Conservation (phyloP, 1,284 basidiomycete genomes). For the Pholiota adiposa region DNA sequence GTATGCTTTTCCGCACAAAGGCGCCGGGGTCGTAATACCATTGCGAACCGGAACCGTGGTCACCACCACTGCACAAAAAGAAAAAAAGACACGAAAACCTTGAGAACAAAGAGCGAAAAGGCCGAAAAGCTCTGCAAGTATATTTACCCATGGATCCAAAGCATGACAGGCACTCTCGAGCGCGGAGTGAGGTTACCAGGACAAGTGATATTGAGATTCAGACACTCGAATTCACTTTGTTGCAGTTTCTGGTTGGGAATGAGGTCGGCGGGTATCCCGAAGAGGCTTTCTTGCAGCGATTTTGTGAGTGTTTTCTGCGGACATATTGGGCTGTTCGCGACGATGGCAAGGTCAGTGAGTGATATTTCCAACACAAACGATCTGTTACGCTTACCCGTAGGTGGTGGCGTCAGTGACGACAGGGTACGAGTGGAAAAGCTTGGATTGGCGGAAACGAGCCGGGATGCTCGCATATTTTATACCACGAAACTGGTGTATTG, state of each 20-base stretch:
- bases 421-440: constrained; percentile 59
- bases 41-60: constrained; percentile 71
- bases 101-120: constrained; percentile 8
- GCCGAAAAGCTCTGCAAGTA: neutral
- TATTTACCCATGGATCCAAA: constrained; percentile 78
- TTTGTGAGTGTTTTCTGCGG: constrained; percentile 58
- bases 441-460: constrained; percentile 73
- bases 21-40: constrained; percentile 77
- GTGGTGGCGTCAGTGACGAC: constrained; percentile 61
- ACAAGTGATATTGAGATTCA: constrained; percentile 78
- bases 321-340: constrained; percentile 64
- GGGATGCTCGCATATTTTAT: constrained; percentile 78
- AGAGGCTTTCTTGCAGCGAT: constrained; percentile 61
- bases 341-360: neutral
- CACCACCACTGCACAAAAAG: constrained; percentile 55
- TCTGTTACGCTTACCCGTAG: constrained; percentile 53
- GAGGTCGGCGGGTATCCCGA: constrained; percentile 58
- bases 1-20: constrained; percentile 67
- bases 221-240: constrained; percentile 75
- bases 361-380: neutral
- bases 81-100: neutral
- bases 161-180: constrained; percentile 71
- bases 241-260: constrained; percentile 57
- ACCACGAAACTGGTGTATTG: constrained; percentile 73
- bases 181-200: constrained; percentile 55